phyloP scores from a whole-genome alignment of 1,284 basidiomycete genomes.

The Anthracocystis walkeri region DNA sequence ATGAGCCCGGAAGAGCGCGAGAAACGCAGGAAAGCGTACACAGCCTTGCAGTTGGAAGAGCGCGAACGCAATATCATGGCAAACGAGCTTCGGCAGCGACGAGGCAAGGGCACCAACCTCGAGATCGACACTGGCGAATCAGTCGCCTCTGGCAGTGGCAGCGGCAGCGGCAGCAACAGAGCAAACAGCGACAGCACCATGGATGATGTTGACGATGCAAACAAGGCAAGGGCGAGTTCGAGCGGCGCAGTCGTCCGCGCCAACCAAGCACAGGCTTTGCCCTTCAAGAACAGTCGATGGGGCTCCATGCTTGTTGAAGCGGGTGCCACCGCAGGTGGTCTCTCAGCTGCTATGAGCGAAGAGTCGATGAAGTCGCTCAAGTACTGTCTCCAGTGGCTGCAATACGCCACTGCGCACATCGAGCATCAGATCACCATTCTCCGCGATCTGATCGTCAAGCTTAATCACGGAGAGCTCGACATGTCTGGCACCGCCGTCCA shows the following conservation, averaged over 20 bases:
- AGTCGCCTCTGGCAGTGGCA: slow-evolving; percentile 18
- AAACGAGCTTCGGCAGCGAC: slow-evolving; percentile 55
- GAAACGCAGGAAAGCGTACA: slow-evolving; percentile 57
- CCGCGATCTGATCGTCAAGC: slow-evolving; percentile 71
- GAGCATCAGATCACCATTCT: slow-evolving; percentile 87
- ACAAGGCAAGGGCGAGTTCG: slow-evolving; percentile 15
- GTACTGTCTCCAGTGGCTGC: slow-evolving; percentile 88
- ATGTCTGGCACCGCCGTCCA: slow-evolving; percentile 53
- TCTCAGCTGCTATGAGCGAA: slow-evolving; percentile 86
- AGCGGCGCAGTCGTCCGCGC: slow-evolving; percentile 49
- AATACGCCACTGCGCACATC: slow-evolving; percentile 87
- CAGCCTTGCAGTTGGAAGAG: slow-evolving; percentile 55
- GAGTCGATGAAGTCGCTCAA: slow-evolving; percentile 87
- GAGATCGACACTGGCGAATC: slow-evolving; percentile 26
- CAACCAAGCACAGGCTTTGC: slow-evolving; percentile 58
- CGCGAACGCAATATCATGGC: slow-evolving; percentile 56
- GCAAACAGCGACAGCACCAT: slow-evolving; percentile 18
- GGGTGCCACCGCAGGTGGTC: slow-evolving; percentile 75
- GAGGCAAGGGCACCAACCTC: slow-evolving; percentile 34
- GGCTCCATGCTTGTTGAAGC: slow-evolving; percentile 85
- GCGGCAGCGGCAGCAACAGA: slow-evolving; percentile 17
- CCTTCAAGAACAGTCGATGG: slow-evolving; percentile 76
- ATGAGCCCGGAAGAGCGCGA: slow-evolving; percentile 55
- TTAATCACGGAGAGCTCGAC: slow-evolving; percentile 62
- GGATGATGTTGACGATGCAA: slow-evolving; percentile 27